phyloP scores from a whole-genome alignment of 2,329 filamentous ascomycete species.

The Epichloe sylvatica region DNA sequence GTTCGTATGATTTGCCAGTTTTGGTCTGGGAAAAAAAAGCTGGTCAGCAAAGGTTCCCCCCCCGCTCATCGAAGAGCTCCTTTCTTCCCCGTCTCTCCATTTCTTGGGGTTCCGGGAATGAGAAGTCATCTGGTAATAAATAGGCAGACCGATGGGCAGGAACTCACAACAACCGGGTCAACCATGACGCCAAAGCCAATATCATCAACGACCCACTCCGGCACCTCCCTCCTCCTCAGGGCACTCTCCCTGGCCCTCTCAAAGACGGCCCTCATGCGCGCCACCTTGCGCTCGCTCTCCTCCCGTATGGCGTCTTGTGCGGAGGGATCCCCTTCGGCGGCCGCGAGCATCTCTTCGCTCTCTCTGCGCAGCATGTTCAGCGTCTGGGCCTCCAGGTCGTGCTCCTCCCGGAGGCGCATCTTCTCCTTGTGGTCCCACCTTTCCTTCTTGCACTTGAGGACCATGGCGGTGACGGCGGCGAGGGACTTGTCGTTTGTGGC shows the following conservation, averaged over 20 bases:
- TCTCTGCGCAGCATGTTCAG: constrained; percentile 36
- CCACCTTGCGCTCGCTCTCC: constrained; percentile 34
- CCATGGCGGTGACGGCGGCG: constrained; percentile 54
- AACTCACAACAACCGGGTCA: constrained; percentile 47
- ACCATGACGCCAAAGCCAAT: constrained; percentile 63
- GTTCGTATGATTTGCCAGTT: constrained; percentile 82
- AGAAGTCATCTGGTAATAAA: no score
- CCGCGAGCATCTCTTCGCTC: constrained; percentile 26
- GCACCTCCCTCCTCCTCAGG: constrained; percentile 44
- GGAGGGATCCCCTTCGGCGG: constrained; percentile 28
- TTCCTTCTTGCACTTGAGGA: constrained; percentile 70
- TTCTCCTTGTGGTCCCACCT: constrained; percentile 68
- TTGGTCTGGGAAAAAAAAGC: constrained; percentile 40
- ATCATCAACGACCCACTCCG: constrained; percentile 64
- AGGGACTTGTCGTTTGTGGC: constrained; percentile 51
- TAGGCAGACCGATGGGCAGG: no score
- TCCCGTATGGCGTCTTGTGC: constrained; percentile 33
- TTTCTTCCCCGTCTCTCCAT: no score
- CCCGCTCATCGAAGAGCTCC: not conserved
- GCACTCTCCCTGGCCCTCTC: constrained; percentile 32
- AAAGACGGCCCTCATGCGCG: constrained; percentile 33
- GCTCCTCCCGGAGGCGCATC: constrained; percentile 39
- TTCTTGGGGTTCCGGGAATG: no score
- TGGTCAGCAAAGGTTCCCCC: not conserved
- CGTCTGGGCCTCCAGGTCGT: constrained; percentile 46